Conservation (phyloP, 192 early-diverging fungal species). For the Umbelopsis vinacea region DNA sequence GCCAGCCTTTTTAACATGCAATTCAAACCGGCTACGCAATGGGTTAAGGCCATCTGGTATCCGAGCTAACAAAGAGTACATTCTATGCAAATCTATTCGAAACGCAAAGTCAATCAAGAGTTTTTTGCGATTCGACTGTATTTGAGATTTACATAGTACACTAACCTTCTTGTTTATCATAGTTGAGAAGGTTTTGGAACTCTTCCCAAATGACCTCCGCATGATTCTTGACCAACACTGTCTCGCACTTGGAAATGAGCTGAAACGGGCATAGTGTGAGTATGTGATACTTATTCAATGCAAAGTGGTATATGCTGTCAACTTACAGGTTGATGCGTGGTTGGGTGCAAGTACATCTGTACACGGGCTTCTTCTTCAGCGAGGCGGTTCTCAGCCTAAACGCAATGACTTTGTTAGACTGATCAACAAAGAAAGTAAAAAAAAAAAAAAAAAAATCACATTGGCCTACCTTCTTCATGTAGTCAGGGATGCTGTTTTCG, state of each 20-base stretch:
- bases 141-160: background rate
- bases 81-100: slow-evolving; percentile 71
- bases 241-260: slow-evolving; percentile 83
- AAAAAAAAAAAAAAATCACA: too few relatives aligned
- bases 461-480: slow-evolving; percentile 93
- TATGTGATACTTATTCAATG: background rate
- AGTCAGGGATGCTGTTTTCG: slow-evolving; percentile 90
- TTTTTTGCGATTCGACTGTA: background rate
- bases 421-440: background rate
- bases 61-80: slow-evolving; percentile 83
- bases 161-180: slow-evolving; percentile 79
- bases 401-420: background rate
- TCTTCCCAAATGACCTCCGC: slow-evolving; percentile 84
- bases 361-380: slow-evolving; percentile 87
- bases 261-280: slow-evolving; percentile 6
- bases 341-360: slow-evolving; percentile 84
- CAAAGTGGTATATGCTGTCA: background rate
- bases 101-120: background rate
- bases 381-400: slow-evolving; percentile 73
- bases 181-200: slow-evolving; percentile 87
- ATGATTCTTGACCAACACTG: slow-evolving; percentile 85
- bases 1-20: slow-evolving; percentile 80
- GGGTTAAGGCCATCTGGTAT: slow-evolving; percentile 85
- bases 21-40: slow-evolving; percentile 75
- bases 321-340: slow-evolving; percentile 68